Conservation (phyloP, 2,329 filamentous ascomycete genomes). For the Fusarium abutilonis region DNA sequence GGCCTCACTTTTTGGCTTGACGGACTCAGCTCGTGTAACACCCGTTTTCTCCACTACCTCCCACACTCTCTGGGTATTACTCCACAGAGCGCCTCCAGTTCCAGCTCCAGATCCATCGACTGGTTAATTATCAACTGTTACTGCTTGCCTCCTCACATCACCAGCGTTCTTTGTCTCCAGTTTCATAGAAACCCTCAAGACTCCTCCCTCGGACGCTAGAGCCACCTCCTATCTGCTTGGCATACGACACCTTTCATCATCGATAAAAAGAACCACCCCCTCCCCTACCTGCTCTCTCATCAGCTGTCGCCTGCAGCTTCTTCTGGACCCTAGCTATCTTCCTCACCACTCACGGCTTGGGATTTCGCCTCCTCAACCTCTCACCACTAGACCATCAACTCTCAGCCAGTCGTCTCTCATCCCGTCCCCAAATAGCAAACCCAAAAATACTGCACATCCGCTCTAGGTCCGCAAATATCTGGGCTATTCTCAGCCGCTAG, state of each 20-base stretch:
- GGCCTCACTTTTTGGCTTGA: slow-evolving; percentile 19
- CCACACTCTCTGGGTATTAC: slow-evolving; percentile 24
- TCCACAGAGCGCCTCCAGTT: slow-evolving; percentile 1
- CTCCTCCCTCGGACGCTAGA: slow-evolving; percentile 38
- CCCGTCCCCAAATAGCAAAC: slow-evolving; percentile 34
- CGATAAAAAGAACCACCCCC: slow-evolving; percentile 44
- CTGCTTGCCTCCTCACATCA: slow-evolving; percentile 17
- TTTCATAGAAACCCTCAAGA: slow-evolving; percentile 12
- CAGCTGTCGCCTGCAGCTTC: slow-evolving; percentile 36
- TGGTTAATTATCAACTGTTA: not conserved
- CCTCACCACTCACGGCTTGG: slow-evolving; percentile 35
- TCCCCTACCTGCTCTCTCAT: slow-evolving; percentile 10
- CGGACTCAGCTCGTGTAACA: slow-evolving; percentile 39
- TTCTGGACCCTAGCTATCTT: slow-evolving; percentile 25
- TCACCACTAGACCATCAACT: slow-evolving; percentile 19
- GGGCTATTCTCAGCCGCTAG: slow-evolving; percentile 38
- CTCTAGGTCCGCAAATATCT: slow-evolving; percentile 37
- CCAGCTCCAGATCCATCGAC: slow-evolving; percentile 22
- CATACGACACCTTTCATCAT: slow-evolving; percentile 44
- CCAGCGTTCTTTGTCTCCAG: slow-evolving; percentile 20
- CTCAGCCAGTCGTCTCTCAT: slow-evolving; percentile 41
- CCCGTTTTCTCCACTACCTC: slow-evolving; percentile 23
- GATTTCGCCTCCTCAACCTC: slow-evolving; percentile 37
- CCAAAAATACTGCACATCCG: slow-evolving; percentile 35
- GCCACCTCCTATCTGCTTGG: slow-evolving; percentile 38